Conservation (phyloP, 2,329 filamentous ascomycete species). For the Pseudogymnoascus sp. region DNA sequence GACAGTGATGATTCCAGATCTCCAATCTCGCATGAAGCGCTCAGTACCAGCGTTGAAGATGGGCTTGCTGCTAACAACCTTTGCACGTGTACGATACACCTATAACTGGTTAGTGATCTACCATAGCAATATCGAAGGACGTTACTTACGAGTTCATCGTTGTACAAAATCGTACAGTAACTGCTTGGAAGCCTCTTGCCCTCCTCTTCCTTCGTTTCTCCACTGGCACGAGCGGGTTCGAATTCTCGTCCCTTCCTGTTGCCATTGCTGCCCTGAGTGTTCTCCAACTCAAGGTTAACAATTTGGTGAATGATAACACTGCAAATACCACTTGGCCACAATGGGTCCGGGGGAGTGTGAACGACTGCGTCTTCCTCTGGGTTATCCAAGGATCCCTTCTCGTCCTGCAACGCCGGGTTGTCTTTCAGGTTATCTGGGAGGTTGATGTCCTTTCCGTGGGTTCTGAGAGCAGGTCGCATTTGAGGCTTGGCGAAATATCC, state of each 20-base stretch:
- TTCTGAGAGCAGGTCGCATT: constrained; percentile 75
- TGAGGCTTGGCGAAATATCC: constrained; percentile 90
- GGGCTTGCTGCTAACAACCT: constrained; percentile 87
- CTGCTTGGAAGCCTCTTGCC: constrained; percentile 74
- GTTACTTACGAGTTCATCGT: constrained; percentile 64
- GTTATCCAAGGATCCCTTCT: constrained; percentile 71
- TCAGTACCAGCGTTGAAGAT: constrained; percentile 98
- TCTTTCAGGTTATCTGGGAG: constrained; percentile 68
- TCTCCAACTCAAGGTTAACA: constrained; percentile 86
- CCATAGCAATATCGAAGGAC: neutral
- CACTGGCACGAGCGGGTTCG: constrained; percentile 77
- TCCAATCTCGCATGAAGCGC: constrained; percentile 87
- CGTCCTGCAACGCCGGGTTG: constrained; percentile 72
- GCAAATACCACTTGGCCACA: constrained; percentile 88
- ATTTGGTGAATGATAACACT: constrained; percentile 88
- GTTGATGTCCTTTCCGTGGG: constrained; percentile 74
- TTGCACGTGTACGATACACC: constrained; percentile 87
- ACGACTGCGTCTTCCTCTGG: constrained; percentile 75
- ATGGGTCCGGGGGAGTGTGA: constrained; percentile 87
- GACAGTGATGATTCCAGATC: constrained; percentile 76
- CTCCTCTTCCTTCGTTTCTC: constrained; percentile 80
- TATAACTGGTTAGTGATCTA: constrained; percentile 24
- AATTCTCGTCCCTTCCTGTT: constrained; percentile 80
- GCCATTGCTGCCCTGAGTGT: constrained; percentile 77
- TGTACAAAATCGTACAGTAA: constrained; percentile 87